Evolutionary conservation across 164 flowering plant species (phyloP), one percentile per base, ranked within the genome.

Genomic region (Sextonia rubra): DNA sequence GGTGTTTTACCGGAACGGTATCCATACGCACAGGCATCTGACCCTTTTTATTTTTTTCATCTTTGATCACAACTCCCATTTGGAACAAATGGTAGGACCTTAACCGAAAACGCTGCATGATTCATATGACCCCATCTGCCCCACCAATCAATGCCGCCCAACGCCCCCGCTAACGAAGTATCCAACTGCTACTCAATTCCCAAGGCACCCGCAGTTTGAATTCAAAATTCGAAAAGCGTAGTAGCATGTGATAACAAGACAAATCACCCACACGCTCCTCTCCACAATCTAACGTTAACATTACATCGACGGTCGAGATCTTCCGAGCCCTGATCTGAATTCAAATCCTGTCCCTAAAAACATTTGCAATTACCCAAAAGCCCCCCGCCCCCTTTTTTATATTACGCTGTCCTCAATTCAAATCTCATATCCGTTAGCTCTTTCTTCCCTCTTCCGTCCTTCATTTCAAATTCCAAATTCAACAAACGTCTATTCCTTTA

Each of bases 291-390:
- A 25, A 11, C 37, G 14, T 22, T 22, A 61, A 8, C 15, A 9
- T 25, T 29, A 12, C 37, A 64, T 64, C 67, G 44, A 64, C 67
- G 44, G 67, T 64, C 37, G 29, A 12, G 47, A 64, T 64, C 67
- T 26, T 29, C 47, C 7, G 3, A 52, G 14, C 58, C 58, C 58
- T 52, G n/a, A 5, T 20, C n/a, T 29, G 18, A 64, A 26, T 64
- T 64, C 67, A 64, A 64, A 64, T 64, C 67, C 37, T 64, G n/a
- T 20, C 44, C 30, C 14, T 26, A 37, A 37, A 27, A 27, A 27
- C 29, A 26, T 63, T 11, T 63, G 9, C 11, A 63, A 63, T 8
- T n/a, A 60, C 25, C 23, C n/a, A 60, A 25, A 25, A 61, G 26
- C 27, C 8, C 44, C 11, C 44, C 4, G 6, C 7, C 37, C 0